These are phyloP conservation scores for Trichosporon asahii DNA, from an alignment of 1,284 basidiomycete species.

Conservation along the genomic window DNA sequence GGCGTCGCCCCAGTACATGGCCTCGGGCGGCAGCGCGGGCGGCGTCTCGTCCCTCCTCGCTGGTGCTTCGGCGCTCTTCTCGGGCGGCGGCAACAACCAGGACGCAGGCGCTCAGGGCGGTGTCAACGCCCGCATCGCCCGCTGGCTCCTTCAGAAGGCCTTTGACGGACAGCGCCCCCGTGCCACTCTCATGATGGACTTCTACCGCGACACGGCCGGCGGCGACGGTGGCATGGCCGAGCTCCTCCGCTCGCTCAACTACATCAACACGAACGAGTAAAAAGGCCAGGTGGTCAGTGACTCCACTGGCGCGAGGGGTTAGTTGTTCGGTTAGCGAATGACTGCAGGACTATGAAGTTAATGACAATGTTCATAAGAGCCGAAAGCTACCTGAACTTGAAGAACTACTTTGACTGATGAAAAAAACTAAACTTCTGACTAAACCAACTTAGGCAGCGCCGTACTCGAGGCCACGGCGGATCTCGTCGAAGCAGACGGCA, in stretches of 20 bases:
- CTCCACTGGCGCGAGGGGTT: not conserved
- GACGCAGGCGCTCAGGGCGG: conserved; percentile 55
- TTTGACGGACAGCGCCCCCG: conserved; percentile 31
- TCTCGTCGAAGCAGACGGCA: conserved; percentile 52
- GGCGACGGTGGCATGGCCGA: conserved; percentile 19
- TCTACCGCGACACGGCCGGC: conserved; percentile 30
- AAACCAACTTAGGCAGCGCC: not conserved
- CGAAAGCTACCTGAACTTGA: not conserved
- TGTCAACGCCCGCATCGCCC: conserved; percentile 66
- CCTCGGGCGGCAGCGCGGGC: conserved; percentile 10
- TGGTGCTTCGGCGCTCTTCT: conserved; percentile 8
- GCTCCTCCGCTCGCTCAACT: conserved; percentile 23
- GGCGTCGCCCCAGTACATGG: conserved; percentile 57
- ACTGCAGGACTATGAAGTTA: not conserved
- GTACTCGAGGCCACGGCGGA: not conserved
- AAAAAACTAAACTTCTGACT: too few relatives aligned
- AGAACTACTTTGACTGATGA: too few relatives aligned
- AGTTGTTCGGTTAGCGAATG: not conserved
- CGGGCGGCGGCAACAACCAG: not conserved
- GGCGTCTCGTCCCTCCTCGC: conserved; percentile 14
- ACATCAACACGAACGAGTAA: conserved; percentile 15
- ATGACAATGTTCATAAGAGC: not conserved
- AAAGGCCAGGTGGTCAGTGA: too few relatives aligned
- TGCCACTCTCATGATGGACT: conserved; percentile 45
- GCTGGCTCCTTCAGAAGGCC: conserved; percentile 61